Evolutionary conservation across 139 green algal species (phyloP).

Genomic region (Trebouxia sp.): DNA sequence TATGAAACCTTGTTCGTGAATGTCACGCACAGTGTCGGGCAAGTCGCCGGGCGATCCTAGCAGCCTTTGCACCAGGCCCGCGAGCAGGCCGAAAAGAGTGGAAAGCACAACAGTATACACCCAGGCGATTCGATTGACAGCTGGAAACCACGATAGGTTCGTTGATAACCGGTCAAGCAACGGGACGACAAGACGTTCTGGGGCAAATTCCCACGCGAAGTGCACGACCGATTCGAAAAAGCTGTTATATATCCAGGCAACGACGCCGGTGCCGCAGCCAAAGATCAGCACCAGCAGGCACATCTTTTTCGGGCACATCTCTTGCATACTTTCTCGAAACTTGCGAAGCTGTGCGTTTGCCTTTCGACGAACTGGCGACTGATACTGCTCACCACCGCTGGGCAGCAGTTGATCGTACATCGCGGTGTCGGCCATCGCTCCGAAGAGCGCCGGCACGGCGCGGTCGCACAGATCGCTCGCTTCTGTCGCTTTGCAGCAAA

Average conservation of each 20-base stretch:
- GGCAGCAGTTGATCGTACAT: not conserved
- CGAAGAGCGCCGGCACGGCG: too few relatives aligned
- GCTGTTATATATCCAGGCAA: constrained; percentile 42
- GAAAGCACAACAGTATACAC: constrained; percentile 40
- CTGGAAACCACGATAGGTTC: not conserved
- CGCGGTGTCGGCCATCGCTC: not conserved
- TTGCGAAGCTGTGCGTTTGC: not conserved
- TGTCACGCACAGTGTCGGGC: constrained; percentile 46
- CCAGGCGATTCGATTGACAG: constrained; percentile 15
- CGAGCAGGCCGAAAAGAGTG: constrained; percentile 37
- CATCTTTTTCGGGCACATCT: constrained; percentile 10
- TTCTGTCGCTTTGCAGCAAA: not conserved
- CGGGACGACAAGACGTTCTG: not conserved
- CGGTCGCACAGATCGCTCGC: too few relatives aligned
- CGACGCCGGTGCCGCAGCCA: constrained; percentile 33
- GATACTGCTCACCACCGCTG: not conserved
- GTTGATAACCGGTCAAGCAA: not conserved
- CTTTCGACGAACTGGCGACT: not conserved
- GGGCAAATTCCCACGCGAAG: constrained; percentile 33
- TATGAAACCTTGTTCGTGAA: constrained; percentile 45
- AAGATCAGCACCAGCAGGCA: constrained; percentile 37
- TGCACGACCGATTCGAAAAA: constrained; percentile 38
- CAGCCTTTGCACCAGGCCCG: constrained; percentile 41
- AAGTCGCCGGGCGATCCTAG: constrained; percentile 50
- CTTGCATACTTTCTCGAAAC: not conserved